phyloP scores from a whole-genome alignment of 2,329 filamentous ascomycete genomes.

The Penicillium sp. region DNA sequence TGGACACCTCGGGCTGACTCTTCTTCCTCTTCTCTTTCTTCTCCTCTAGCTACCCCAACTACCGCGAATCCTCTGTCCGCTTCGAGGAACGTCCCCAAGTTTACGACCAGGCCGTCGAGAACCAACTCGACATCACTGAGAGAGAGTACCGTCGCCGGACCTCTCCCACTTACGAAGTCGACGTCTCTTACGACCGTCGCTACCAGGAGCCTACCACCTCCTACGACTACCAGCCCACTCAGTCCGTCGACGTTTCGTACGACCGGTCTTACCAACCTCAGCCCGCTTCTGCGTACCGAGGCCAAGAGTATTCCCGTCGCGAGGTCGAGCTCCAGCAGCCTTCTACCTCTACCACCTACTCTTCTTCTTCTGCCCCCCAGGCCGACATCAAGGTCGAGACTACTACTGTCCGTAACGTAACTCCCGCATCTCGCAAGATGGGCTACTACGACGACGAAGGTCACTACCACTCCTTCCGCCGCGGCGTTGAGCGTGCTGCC shows the following conservation, averaged over 20 bases:
- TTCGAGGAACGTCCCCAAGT: conserved; percentile 51
- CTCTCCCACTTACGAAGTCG: conserved; percentile 59
- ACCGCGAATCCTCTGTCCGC: conserved; percentile 59
- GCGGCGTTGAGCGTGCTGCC: conserved; percentile 70
- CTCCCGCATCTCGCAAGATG: conserved; percentile 65
- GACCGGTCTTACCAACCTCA: conserved; percentile 37
- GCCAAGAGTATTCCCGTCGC: conserved; percentile 41
- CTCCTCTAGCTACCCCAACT: conserved; percentile 56
- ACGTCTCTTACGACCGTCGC: conserved; percentile 50
- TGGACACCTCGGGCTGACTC: conserved; percentile 29
- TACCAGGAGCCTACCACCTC: conserved; percentile 34
- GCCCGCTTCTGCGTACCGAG: conserved; percentile 52
- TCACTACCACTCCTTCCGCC: conserved; percentile 76
- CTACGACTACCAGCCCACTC: conserved; percentile 31
- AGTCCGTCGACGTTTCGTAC: conserved; percentile 39
- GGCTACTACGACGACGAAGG: conserved; percentile 82
- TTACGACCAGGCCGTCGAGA: conserved; percentile 52
- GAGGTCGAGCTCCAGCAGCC: conserved; percentile 41
- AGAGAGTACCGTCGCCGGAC: conserved; percentile 71
- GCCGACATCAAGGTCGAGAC: conserved; percentile 58
- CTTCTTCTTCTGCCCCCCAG: conserved; percentile 36
- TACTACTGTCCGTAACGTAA: conserved; percentile 59
- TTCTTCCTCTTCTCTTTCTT: conserved; percentile 22
- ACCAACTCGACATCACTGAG: conserved; percentile 60
- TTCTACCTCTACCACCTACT: conserved; percentile 37